Evolutionary conservation across 2,329 filamentous ascomycete species (phyloP).

Genomic region (Monosporascus sp.): DNA sequence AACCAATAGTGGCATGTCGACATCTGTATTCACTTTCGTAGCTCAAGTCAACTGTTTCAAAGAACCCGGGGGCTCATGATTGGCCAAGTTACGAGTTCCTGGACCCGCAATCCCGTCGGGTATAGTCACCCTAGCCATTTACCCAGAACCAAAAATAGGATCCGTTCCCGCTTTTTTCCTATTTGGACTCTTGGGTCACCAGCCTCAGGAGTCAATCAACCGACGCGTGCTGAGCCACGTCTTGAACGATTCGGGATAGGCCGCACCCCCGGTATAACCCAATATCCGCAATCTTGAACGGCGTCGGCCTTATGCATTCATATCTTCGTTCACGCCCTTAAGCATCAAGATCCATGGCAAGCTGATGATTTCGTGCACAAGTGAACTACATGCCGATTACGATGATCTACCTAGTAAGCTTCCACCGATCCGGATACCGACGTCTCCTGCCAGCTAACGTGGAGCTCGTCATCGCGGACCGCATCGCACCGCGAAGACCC

Average conservation of each 20-base stretch:
- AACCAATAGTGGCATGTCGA: background rate
- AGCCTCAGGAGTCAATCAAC: background rate
- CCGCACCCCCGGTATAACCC: too few relatives aligned
- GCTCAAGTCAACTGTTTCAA: background rate
- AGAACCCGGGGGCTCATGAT: background rate
- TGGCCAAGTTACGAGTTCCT: background rate
- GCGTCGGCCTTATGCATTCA: too few relatives aligned
- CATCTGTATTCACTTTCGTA: background rate
- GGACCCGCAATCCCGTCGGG: background rate
- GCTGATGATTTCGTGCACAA: background rate
- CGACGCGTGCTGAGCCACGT: background rate
- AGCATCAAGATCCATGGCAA: background rate
- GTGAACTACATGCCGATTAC: background rate
- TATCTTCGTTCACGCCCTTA: too few relatives aligned
- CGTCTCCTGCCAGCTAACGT: too few relatives aligned
- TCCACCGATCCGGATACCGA: too few relatives aligned
- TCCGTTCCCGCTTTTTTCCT: background rate
- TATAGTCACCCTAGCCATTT: background rate
- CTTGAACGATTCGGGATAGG: background rate
- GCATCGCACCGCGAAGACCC: too few relatives aligned
- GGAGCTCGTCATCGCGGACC: too few relatives aligned
- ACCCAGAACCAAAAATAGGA: background rate
- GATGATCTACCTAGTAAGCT: too few relatives aligned
- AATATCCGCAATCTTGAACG: too few relatives aligned
- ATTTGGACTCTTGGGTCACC: background rate